phyloP scores from a whole-genome alignment of 192 early-diverging fungal genomes.

The Coemansia sp. region DNA sequence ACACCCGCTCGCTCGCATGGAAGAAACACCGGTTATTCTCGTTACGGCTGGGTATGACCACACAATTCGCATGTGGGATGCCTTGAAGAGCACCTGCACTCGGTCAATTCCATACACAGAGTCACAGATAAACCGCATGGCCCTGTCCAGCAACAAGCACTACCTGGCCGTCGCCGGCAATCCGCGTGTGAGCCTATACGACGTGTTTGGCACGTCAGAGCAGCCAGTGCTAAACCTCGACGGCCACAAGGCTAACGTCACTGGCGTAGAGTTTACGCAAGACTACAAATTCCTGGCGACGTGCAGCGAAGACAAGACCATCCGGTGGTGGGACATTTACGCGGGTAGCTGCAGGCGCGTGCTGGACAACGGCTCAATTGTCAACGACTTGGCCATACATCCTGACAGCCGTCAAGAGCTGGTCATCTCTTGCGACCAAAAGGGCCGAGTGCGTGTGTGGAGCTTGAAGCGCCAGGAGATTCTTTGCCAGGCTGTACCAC shows the following conservation, averaged over 20 bases:
- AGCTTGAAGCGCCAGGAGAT: conserved; percentile 36
- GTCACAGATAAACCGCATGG: conserved; percentile 54
- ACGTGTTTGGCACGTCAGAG: conserved; percentile 48
- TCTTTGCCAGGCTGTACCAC: conserved; percentile 39
- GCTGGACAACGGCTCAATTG: conserved; percentile 39
- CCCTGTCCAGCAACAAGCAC: conserved; percentile 50
- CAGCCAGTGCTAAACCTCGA: conserved; percentile 46
- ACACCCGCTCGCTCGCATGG: conserved; percentile 12
- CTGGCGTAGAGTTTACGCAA: conserved; percentile 49
- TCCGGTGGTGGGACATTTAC: conserved; percentile 53
- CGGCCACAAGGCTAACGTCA: conserved; percentile 52
- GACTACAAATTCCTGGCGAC: conserved; percentile 52
- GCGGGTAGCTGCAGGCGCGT: conserved; percentile 42
- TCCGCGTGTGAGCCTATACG: conserved; percentile 49
- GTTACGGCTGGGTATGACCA: conserved; percentile 54
- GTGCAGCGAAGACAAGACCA: conserved; percentile 50
- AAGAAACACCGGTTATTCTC: conserved; percentile 48
- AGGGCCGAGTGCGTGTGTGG: conserved; percentile 44
- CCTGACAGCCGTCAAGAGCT: conserved; percentile 48
- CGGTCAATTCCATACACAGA: conserved; percentile 53
- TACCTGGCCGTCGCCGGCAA: conserved; percentile 53
- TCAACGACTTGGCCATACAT: conserved; percentile 53
- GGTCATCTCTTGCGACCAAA: conserved; percentile 49
- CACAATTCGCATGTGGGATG: conserved; percentile 56
- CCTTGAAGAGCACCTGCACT: conserved; percentile 52